Conservation (phyloP, 345 rosid species). For the Acer negundo region DNA sequence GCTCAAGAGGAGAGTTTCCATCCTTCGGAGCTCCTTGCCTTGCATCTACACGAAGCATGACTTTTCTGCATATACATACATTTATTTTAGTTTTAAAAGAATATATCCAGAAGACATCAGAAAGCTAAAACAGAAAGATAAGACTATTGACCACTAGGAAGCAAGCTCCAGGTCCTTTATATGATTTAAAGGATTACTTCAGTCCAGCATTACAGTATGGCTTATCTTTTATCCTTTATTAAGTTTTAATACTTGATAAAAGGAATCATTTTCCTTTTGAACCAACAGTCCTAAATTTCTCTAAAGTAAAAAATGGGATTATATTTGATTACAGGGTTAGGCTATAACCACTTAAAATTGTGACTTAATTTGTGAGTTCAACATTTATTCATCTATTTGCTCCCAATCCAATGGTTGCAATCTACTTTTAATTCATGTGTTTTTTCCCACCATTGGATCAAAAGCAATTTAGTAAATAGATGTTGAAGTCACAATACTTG, state of each 20-base stretch:
- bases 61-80: conserved; percentile 52
- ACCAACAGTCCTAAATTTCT: not conserved
- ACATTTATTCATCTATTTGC: too few species aligned
- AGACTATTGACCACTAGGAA: not conserved
- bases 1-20: conserved; percentile 87
- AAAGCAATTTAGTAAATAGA: too few species aligned
- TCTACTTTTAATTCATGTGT: too few species aligned
- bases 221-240: not conserved
- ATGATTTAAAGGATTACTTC: not conserved
- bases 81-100: not conserved
- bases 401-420: too few species aligned
- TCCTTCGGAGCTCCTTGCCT: conserved; percentile 94
- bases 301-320: not conserved
- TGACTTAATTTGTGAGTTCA: too few species aligned
- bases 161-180: not conserved
- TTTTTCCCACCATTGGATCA: too few species aligned
- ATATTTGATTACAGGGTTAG: not conserved
- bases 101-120: not conserved
- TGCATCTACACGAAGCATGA: conserved; percentile 92
- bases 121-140: not conserved
- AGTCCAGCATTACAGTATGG: not conserved
- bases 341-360: too few species aligned
- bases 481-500: too few species aligned
- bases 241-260: not conserved
- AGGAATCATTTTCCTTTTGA: not conserved